phyloP scores from a whole-genome alignment of 805 yeast genomes.

The Starmerella floricola region DNA sequence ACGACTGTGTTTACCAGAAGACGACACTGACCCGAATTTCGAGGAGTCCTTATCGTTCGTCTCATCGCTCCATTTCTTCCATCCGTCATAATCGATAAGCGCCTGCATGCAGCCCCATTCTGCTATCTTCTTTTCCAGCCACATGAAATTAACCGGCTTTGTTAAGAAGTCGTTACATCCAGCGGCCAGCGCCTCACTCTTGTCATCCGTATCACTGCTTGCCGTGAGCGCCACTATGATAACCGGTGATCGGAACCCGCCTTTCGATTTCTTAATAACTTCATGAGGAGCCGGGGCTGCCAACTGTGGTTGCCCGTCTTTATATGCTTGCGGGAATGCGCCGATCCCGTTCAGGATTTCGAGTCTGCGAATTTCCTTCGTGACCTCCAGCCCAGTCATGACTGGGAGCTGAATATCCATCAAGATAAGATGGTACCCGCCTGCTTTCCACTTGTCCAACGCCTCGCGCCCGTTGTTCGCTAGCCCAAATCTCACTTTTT shows the following conservation, averaged over 20 bases:
- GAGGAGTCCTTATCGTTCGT: neutral
- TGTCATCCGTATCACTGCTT: constrained; percentile 70
- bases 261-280: constrained; percentile 30
- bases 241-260: constrained; percentile 73
- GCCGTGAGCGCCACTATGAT: constrained; percentile 96
- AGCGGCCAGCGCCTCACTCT: constrained; percentile 83
- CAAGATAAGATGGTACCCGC: constrained; percentile 85
- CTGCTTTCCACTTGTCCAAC: constrained; percentile 82
- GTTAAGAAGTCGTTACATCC: constrained; percentile 96
- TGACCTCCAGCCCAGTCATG: constrained; percentile 89
- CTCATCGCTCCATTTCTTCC: constrained; percentile 38
- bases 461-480: constrained; percentile 95
- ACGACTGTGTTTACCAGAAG: too few species aligned
- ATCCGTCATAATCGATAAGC: constrained; percentile 84
- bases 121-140: constrained; percentile 79
- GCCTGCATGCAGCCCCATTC: constrained; percentile 99
- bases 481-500: constrained; percentile 68
- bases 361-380: constrained; percentile 75
- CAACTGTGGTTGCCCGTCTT: constrained; percentile 20
- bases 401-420: constrained; percentile 98
- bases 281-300: constrained; percentile 18
- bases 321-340: constrained; percentile 34
- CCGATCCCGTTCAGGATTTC: constrained; percentile 77
- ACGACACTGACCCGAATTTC: too few species aligned
- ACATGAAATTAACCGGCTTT: constrained; percentile 85